Evolutionary conservation across 768 basidiomycete genomes (phyloP).

Genomic region (Rossbeevera mucosa): DNA sequence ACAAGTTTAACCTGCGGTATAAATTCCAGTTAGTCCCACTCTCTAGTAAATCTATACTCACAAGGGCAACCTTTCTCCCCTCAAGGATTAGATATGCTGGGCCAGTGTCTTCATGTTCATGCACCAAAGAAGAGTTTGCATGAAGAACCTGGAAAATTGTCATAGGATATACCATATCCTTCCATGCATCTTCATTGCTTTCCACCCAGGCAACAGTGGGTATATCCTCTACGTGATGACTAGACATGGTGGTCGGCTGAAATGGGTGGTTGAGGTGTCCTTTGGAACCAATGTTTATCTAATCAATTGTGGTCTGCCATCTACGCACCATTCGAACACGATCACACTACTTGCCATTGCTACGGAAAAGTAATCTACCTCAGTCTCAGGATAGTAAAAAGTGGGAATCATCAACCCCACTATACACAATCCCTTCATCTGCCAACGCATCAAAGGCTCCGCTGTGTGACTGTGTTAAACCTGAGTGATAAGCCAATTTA

Average conservation of each 20-base stretch:
- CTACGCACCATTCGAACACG: not conserved
- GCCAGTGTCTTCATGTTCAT: conserved; percentile 29
- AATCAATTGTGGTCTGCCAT: not conserved
- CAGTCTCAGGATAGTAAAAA: conserved; percentile 47
- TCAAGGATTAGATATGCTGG: conserved; percentile 41
- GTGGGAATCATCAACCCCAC: conserved; percentile 80
- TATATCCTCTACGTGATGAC: conserved; percentile 4
- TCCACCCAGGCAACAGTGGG: not conserved
- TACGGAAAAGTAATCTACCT: not conserved
- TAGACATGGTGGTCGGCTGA: conserved; percentile 8
- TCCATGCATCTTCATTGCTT: conserved; percentile 1
- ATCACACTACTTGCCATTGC: not conserved
- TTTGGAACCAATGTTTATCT: not conserved
- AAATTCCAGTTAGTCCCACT: conserved; percentile 18
- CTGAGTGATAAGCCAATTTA: not conserved
- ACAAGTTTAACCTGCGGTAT: conserved; percentile 45
- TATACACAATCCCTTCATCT: conserved; percentile 76
- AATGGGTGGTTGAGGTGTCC: not conserved
- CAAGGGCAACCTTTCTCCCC: conserved; percentile 31
- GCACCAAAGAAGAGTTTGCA: conserved; percentile 34
- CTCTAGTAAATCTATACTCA: conserved; percentile 1
- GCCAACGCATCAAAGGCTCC: conserved; percentile 72
- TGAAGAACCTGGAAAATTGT: conserved; percentile 51
- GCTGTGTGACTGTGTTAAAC: conserved; percentile 35
- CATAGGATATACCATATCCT: conserved; percentile 38